Conservation (phyloP, 345 rosid genomes). For the Gynandropsis gynandra region DNA sequence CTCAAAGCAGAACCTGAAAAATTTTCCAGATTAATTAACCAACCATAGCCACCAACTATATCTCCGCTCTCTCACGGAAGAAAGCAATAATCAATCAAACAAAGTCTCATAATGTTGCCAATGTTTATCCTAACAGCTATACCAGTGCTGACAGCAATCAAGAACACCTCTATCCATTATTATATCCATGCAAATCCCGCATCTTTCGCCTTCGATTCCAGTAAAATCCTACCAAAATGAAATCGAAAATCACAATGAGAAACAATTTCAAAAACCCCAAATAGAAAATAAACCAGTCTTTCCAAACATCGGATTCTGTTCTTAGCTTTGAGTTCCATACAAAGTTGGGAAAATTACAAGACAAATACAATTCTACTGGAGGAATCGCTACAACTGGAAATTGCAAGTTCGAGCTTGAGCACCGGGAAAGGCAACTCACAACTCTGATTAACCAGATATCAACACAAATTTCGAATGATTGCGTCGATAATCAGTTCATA, state of each 20-base stretch:
- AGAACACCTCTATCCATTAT: conserved; percentile 84
- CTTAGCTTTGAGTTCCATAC: conserved; percentile 14
- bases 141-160: conserved; percentile 98
- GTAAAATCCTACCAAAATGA: conserved; percentile 43
- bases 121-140: conserved; percentile 2
- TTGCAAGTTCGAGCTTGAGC: too few species aligned
- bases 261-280: background rate
- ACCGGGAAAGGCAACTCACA: too few species aligned
- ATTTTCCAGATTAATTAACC: conserved; percentile 1
- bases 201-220: conserved; percentile 64
- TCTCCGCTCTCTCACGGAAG: background rate
- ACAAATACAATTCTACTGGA: too few species aligned
- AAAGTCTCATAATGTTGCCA: background rate
- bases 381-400: too few species aligned
- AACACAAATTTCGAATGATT: too few species aligned
- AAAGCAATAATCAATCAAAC: conserved; percentile 6
- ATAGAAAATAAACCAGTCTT: background rate
- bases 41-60: conserved; percentile 20
- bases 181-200: conserved; percentile 99
- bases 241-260: conserved; percentile 12
- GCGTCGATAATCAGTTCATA: too few species aligned
- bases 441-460: too few species aligned
- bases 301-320: background rate
- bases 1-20: conserved; percentile 88
- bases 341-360: background rate